These are phyloP conservation scores for Aureobasidium namibiae DNA, from an alignment of 2,329 filamentous ascomycete species.

Conservation along the genomic window DNA sequence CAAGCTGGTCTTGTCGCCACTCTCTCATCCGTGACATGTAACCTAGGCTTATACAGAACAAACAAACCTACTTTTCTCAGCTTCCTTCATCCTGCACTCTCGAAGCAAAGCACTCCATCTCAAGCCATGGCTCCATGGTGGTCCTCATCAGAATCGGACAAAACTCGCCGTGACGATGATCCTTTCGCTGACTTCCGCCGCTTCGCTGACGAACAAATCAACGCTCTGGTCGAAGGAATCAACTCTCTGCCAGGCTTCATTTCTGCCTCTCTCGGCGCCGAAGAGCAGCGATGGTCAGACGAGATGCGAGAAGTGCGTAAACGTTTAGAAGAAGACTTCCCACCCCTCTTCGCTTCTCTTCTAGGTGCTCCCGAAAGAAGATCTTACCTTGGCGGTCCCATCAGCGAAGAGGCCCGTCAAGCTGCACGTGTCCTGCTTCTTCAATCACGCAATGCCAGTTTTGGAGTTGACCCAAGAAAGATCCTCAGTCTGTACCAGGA, in stretches of 20 bases:
- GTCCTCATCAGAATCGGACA: background rate
- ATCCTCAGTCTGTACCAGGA: conserved; percentile 24
- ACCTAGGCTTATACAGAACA: background rate
- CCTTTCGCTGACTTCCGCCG: conserved; percentile 54
- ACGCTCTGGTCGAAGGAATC: conserved; percentile 36
- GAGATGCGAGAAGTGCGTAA: conserved; percentile 18
- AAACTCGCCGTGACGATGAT: conserved; percentile 31
- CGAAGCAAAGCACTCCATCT: background rate
- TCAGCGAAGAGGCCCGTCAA: conserved; percentile 16
- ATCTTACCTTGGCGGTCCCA: conserved; percentile 14
- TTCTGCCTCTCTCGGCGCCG: background rate
- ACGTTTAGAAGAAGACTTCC: conserved; percentile 21
- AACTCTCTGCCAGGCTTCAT: conserved; percentile 41
- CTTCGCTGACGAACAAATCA: conserved; percentile 51
- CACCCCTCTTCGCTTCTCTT: conserved; percentile 19
- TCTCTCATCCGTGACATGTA: background rate
- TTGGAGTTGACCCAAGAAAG: conserved; percentile 18
- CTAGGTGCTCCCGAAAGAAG: background rate
- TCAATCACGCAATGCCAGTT: conserved; percentile 21
- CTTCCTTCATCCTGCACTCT: background rate
- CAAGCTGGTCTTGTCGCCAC: conserved; percentile 1
- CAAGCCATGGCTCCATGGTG: conserved; percentile 10
- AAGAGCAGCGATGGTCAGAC: conserved; percentile 18
- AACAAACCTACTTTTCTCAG: background rate
- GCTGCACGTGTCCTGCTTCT: conserved; percentile 19